phyloP scores from a whole-genome alignment of 495 filamentous ascomycete species.

The Lentithecium fluviatile region DNA sequence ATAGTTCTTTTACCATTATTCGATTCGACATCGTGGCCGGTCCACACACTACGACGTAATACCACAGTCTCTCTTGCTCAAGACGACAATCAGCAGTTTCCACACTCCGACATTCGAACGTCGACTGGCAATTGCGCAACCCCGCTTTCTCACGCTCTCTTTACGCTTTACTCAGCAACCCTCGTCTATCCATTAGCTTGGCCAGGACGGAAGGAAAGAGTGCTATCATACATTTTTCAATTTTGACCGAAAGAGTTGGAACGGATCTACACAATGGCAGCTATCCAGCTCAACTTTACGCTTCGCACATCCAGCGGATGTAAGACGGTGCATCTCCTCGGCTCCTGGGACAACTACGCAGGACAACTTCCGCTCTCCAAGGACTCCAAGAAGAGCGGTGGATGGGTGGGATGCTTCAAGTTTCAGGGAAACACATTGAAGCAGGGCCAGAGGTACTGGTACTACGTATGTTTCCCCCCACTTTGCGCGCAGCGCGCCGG shows the following conservation, averaged over 20 bases:
- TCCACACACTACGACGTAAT: slow-evolving; percentile 42
- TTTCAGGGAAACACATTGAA: slow-evolving; percentile 84
- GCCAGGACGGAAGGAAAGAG: slow-evolving; percentile 19
- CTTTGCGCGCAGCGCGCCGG: background rate
- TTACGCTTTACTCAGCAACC: slow-evolving; percentile 25
- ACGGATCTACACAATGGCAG: slow-evolving; percentile 41
- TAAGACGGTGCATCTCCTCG: slow-evolving; percentile 96
- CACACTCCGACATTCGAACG: slow-evolving; percentile 1
- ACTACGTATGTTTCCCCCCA: slow-evolving; percentile 64
- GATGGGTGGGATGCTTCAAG: slow-evolving; percentile 93
- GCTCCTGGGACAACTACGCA: slow-evolving; percentile 96
- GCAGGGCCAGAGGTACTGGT: slow-evolving; percentile 93
- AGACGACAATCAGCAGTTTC: slow-evolving; percentile 15
- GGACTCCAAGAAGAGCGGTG: slow-evolving; percentile 77
- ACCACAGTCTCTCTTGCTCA: slow-evolving; percentile 44
- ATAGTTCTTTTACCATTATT: slow-evolving; percentile 27
- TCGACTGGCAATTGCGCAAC: slow-evolving; percentile 22
- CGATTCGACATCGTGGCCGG: slow-evolving; percentile 40
- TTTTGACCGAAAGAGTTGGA: slow-evolving; percentile 17
- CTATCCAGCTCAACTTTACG: slow-evolving; percentile 52
- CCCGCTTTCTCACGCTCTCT: slow-evolving; percentile 27
- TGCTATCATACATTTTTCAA: slow-evolving; percentile 16
- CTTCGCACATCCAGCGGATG: slow-evolving; percentile 94
- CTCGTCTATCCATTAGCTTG: slow-evolving; percentile 25
- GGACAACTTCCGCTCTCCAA: slow-evolving; percentile 89